A percentile compares a stretch with the other conserved stretches of the same genome.
Conservation (phyloP, 805 yeast genomes). For the Schwanniomyces vanrijiae region DNA sequence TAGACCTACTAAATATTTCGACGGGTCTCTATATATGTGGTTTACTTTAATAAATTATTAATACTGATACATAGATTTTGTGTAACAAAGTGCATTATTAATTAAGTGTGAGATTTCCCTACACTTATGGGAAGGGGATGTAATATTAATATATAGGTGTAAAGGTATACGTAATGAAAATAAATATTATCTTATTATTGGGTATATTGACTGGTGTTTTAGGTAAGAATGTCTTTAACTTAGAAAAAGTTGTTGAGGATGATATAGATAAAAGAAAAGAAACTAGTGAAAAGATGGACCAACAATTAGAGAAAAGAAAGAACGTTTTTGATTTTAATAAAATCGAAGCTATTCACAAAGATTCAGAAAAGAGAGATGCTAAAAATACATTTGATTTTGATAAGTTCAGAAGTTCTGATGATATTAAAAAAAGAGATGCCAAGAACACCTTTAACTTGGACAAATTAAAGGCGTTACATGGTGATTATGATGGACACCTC, state of each 20-base stretch:
- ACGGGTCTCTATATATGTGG: not conserved
- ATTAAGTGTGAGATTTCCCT: not conserved
- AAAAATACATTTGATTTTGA: slow-evolving; percentile 12
- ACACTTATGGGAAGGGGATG: not conserved
- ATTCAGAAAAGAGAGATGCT: slow-evolving; percentile 11
- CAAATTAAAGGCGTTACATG: slow-evolving; percentile 5
- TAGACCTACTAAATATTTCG: not conserved
- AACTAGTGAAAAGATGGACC: not conserved
- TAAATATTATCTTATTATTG: not conserved
- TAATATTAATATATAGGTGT: too few relatives aligned
- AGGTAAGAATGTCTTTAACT: slow-evolving; percentile 4
- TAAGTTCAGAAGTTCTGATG: not conserved
- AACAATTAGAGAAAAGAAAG: not conserved
- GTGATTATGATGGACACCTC: not conserved
- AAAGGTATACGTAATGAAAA: not conserved
- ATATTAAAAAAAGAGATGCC: slow-evolving; percentile 11
- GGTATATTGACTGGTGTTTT: not conserved
- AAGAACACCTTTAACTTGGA: slow-evolving; percentile 14
- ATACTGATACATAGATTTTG: not conserved
- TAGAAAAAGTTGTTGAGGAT: slow-evolving; percentile 5
- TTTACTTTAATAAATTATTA: not conserved
- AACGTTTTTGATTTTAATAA: slow-evolving; percentile 5
- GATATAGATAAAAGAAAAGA: not conserved
- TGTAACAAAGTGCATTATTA: not conserved
- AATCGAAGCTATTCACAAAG: slow-evolving; percentile 6